phyloP scores from a whole-genome alignment of 1,284 basidiomycete species.

The Pseudozyma sp. region DNA sequence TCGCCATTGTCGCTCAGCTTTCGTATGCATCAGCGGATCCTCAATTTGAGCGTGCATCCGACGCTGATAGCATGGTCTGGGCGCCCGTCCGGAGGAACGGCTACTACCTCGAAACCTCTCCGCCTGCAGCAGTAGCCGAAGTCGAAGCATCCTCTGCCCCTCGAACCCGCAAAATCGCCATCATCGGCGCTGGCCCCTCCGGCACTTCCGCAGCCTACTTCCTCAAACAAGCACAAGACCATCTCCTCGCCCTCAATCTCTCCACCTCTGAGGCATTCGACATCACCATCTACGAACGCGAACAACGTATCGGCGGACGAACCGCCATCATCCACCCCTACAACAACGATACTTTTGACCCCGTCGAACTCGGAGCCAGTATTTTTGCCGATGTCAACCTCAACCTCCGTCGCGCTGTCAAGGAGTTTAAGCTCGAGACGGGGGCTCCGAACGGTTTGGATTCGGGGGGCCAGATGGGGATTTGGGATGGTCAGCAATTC shows the following conservation, averaged over 20 bases:
- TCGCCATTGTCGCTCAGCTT: too few relatives aligned
- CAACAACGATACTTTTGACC: constrained; percentile 73
- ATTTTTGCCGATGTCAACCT: constrained; percentile 86
- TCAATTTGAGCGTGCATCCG: too few relatives aligned
- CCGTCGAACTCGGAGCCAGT: constrained; percentile 85
- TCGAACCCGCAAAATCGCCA: constrained; percentile 73
- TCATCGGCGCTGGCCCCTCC: constrained; percentile 90
- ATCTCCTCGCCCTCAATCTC: constrained; percentile 15
- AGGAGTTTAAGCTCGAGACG: constrained; percentile 37
- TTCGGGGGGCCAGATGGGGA: constrained; percentile 53
- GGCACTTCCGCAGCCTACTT: constrained; percentile 89
- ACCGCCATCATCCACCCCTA: constrained; percentile 82
- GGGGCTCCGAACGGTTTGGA: constrained; percentile 23
- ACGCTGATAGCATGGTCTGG: background rate
- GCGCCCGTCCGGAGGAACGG: background rate
- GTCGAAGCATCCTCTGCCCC: background rate
- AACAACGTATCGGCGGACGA: constrained; percentile 83
- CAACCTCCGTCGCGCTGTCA: constrained; percentile 71
- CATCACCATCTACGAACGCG: constrained; percentile 84
- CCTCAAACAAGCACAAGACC: constrained; percentile 73
- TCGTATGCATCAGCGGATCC: too few relatives aligned
- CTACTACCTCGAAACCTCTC: background rate
- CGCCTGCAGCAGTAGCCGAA: too few relatives aligned
- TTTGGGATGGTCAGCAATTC: constrained; percentile 81
- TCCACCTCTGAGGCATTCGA: constrained; percentile 70